Percentiles rank a stretch among this genome's conserved stretches.
phyloP scores from a whole-genome alignment of 2,329 filamentous ascomycete species.

The Venturia effusa region DNA sequence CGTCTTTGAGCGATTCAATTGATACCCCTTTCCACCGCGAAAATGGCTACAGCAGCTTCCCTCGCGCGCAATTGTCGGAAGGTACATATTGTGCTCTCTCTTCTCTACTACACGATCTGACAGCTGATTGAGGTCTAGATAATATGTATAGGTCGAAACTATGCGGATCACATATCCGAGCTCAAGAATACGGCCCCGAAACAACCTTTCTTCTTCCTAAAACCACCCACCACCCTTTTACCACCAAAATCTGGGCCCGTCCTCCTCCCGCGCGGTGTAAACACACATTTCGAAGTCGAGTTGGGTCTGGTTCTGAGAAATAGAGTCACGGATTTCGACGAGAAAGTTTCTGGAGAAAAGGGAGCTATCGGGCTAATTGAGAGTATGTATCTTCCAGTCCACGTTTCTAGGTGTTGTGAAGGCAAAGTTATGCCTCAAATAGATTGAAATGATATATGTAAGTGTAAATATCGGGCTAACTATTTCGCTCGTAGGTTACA shows the following conservation, averaged over 20 bases:
- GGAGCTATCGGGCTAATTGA: conserved; percentile 74
- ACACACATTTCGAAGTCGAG: conserved; percentile 91
- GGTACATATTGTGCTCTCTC: conserved; percentile 19
- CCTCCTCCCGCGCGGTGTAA: conserved; percentile 70
- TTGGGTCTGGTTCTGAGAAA: conserved; percentile 83
- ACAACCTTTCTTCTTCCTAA: conserved; percentile 98
- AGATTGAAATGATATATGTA: background rate
- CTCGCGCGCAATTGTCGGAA: conserved; percentile 37
- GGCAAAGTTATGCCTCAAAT: background rate
- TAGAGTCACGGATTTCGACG: conserved; percentile 60
- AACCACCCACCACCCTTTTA: conserved; percentile 80
- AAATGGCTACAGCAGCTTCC: conserved; percentile 13
- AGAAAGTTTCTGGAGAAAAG: conserved; percentile 52
- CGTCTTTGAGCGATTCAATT: background rate
- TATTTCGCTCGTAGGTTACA: conserved; percentile 52
- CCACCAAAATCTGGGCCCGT: conserved; percentile 68
- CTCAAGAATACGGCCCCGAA: conserved; percentile 79
- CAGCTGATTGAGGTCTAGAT: conserved; percentile 40
- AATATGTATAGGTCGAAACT: conserved; percentile 92
- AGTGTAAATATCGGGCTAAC: background rate
- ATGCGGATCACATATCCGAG: conserved; percentile 94
- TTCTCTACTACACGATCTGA: background rate
- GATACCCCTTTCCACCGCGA: background rate
- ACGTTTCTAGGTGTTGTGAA: background rate
- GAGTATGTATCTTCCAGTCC: conserved; percentile 37